Evolutionary conservation across 2,329 filamentous ascomycete genomes (phyloP), one percentile per base, ranked within the genome.

Genomic region (Chrysoporthe puriensis): DNA sequence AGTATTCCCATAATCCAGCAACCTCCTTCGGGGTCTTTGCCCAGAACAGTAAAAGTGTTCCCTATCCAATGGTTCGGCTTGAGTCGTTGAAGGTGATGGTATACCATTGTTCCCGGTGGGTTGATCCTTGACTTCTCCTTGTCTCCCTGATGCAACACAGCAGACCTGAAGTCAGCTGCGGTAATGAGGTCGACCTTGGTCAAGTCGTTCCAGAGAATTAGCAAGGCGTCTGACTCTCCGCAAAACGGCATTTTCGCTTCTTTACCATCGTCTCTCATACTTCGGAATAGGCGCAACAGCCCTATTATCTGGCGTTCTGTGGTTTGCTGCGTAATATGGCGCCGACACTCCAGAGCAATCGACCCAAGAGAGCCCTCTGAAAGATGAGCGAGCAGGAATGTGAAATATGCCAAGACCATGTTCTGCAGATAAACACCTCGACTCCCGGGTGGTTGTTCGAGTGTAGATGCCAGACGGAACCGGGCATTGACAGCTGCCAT

Each of bases 121-220:
- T 73, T 73, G 1, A 13, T 69, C 54, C 72, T 71, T 58, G 48
- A 61, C 32, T 34, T 50, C 8, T 14, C n/a, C 1, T 16, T n/a
- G 4, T 70, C 70, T 0, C 69, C 70, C 1, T 56, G 50, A 11
- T 43, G 64, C 16, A 76, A 36, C 11, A 76, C 72, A 1, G 76
- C 77, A 1, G 73, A 67, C 3, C 74, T 73, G 61, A 83, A 83
- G 71, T 83, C 79, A 7, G 74, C 71, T 1, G 71, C 66, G 1
- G 76, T 71, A 56, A 76, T 78, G 32, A 83, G 72, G 48, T 76
- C 72, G 8, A 73, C 78, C 56, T 77, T 77, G 5, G 76, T 73
- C 79, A 79, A 81, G 69, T 83, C 83, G 9, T 74, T 78, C 46
- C 78, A 74, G 2, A 71, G 66, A n/a, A 83, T 64, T 8, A 82